These are phyloP conservation scores for Populus tomentosa DNA, from an alignment of 441 rosid species.

Conservation along the genomic window DNA sequence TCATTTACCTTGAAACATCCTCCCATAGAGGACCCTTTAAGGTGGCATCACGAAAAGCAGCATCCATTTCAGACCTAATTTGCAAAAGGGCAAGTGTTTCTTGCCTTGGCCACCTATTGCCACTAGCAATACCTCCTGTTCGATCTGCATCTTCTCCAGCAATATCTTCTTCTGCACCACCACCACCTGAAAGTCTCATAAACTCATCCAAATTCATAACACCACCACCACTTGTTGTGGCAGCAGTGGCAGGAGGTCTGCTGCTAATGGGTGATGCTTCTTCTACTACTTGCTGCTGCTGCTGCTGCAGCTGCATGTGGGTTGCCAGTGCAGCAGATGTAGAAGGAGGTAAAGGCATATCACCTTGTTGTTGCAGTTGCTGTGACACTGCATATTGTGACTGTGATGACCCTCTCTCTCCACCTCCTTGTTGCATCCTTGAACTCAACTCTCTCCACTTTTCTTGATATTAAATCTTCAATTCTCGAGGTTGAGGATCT, in stretches of 20 bases:
- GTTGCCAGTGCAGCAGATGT: slow-evolving; percentile 10
- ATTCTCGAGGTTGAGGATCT: neutral
- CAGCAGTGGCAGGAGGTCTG: slow-evolving; percentile 54
- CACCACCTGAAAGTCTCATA: slow-evolving; percentile 37
- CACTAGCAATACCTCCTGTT: slow-evolving; percentile 34
- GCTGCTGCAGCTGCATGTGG: slow-evolving; percentile 14
- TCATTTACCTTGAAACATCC: slow-evolving; percentile 62
- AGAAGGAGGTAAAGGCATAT: neutral
- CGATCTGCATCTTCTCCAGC: slow-evolving; percentile 39
- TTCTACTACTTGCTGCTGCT: slow-evolving; percentile 45
- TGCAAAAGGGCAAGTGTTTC: slow-evolving; percentile 73
- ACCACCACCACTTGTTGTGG: neutral
- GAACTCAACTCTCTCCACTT: neutral
- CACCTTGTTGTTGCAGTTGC: neutral
- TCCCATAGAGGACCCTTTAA: slow-evolving; percentile 88
- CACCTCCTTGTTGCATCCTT: slow-evolving; percentile 62
- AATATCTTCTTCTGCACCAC: slow-evolving; percentile 15
- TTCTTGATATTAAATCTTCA: neutral
- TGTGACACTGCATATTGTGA: slow-evolving; percentile 25
- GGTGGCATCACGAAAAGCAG: slow-evolving; percentile 68
- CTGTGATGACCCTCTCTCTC: slow-evolving; percentile 29
- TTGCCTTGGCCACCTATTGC: slow-evolving; percentile 82
- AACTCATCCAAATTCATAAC: slow-evolving; percentile 44
- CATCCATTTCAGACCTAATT: slow-evolving; percentile 87
- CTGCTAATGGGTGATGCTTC: slow-evolving; percentile 87